These are phyloP conservation scores for Physcomitrium patens DNA, from an alignment of 225 moss, liverwort and hornwort species.

Conservation along the genomic window DNA sequence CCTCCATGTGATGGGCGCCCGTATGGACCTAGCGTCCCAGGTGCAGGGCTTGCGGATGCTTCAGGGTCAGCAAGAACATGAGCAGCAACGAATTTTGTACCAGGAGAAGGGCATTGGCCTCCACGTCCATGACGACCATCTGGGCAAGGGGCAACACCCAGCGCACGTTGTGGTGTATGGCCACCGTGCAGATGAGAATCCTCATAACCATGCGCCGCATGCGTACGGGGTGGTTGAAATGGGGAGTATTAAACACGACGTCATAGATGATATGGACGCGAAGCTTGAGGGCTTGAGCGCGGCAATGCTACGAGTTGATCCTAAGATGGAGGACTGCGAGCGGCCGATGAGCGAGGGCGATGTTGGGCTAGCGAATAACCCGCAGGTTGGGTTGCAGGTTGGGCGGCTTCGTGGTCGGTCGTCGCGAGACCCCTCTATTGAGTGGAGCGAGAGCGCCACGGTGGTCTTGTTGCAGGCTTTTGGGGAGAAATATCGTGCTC, in stretches of 20 bases:
- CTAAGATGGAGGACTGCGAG: slow-evolving; percentile 41
- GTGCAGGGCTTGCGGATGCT: slow-evolving; percentile 44
- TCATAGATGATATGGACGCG: slow-evolving; percentile 39
- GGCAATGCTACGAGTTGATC: slow-evolving; percentile 46
- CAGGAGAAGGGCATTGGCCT: slow-evolving; percentile 51
- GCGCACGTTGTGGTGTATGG: slow-evolving; percentile 3
- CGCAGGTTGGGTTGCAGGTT: slow-evolving; percentile 36
- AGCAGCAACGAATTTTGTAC: slow-evolving; percentile 40
- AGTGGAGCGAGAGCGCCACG: slow-evolving; percentile 59
- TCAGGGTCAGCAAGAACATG: slow-evolving; percentile 37
- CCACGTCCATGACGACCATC: not conserved
- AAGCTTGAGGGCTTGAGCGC: slow-evolving; percentile 44
- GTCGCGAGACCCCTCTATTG: slow-evolving; percentile 45
- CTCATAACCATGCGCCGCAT: slow-evolving; percentile 26
- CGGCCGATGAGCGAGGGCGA: slow-evolving; percentile 51
- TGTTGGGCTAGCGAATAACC: slow-evolving; percentile 48
- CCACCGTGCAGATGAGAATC: slow-evolving; percentile 32
- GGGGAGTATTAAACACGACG: slow-evolving; percentile 50
- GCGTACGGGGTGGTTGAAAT: slow-evolving; percentile 35
- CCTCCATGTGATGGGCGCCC: slow-evolving; percentile 59
- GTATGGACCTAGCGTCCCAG: slow-evolving; percentile 48
- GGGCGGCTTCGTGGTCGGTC: slow-evolving; percentile 44
- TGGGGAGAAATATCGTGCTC: slow-evolving; percentile 59
- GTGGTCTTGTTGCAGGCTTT: slow-evolving; percentile 54
- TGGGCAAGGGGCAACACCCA: not conserved